These are phyloP conservation scores for Periconia macrospinosa DNA, from an alignment of 2,329 filamentous ascomycete genomes.

Conservation along the genomic window DNA sequence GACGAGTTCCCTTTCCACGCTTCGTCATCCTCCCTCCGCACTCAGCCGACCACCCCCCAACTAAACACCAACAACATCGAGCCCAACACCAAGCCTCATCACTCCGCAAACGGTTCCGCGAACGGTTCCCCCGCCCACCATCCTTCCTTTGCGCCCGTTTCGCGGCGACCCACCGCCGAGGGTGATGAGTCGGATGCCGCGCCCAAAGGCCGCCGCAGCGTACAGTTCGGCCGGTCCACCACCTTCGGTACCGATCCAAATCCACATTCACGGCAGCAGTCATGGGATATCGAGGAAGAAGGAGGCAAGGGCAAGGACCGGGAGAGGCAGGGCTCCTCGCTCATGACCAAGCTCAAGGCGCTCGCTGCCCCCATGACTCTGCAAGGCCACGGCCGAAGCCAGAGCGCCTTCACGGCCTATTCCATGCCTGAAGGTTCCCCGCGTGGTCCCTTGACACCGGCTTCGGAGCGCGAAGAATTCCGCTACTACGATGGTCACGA, in stretches of 20 bases:
- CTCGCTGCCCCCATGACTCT: slow-evolving; percentile 61
- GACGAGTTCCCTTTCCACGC: slow-evolving; percentile 41
- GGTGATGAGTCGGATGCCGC: slow-evolving; percentile 31
- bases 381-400: slow-evolving; percentile 52
- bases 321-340: slow-evolving; percentile 58
- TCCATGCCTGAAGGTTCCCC: slow-evolving; percentile 44
- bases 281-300: slow-evolving; percentile 63
- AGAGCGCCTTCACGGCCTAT: slow-evolving; percentile 51
- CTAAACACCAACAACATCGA: slow-evolving; percentile 21
- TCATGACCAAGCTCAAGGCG: slow-evolving; percentile 79
- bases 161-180: slow-evolving; percentile 34
- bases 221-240: slow-evolving; percentile 68
- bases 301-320: slow-evolving; percentile 60
- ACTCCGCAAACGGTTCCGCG: slow-evolving; percentile 22
- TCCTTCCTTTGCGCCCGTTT: slow-evolving; percentile 36
- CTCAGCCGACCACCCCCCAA: slow-evolving; percentile 18
- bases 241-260: slow-evolving; percentile 45
- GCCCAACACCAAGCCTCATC: slow-evolving; percentile 15
- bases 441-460: slow-evolving; percentile 47
- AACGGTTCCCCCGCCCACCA: slow-evolving; percentile 27
- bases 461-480: slow-evolving; percentile 51
- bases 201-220: slow-evolving; percentile 61
- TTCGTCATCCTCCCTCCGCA: slow-evolving; percentile 2
- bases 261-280: slow-evolving; percentile 63
- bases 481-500: slow-evolving; percentile 57